These are phyloP conservation scores for Corylus americana DNA, from an alignment of 306 rosid species.

Conservation along the genomic window DNA sequence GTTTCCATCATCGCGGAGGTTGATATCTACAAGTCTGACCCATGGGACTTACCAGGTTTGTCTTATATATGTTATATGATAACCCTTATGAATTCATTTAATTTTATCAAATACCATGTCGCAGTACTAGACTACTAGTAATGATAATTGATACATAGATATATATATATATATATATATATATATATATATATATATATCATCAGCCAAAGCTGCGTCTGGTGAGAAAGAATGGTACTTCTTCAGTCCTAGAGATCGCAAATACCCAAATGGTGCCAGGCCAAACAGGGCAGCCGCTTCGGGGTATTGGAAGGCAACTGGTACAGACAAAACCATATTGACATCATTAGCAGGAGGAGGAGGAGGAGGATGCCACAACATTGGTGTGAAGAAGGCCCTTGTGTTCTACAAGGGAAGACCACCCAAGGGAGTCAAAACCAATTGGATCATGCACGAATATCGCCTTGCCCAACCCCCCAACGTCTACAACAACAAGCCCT, in stretches of 20 bases:
- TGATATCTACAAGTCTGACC: slow-evolving; percentile 58
- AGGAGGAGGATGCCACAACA: slow-evolving; percentile 27
- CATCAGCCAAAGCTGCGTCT: slow-evolving; percentile 51
- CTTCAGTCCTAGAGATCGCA: slow-evolving; percentile 61
- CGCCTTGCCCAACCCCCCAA: slow-evolving; percentile 40
- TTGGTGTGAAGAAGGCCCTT: slow-evolving; percentile 66
- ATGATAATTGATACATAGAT: background rate
- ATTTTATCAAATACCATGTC: background rate
- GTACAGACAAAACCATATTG: slow-evolving; percentile 52
- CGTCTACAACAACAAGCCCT: slow-evolving; percentile 19
- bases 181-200: background rate
- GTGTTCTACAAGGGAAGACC: slow-evolving; percentile 64
- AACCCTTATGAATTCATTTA: background rate
- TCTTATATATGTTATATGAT: background rate
- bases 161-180: background rate
- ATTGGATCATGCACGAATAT: slow-evolving; percentile 75
- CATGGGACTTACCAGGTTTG: slow-evolving; percentile 60
- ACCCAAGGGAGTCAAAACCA: slow-evolving; percentile 60
- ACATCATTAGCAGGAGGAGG: slow-evolving; percentile 6
- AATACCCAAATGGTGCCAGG: slow-evolving; percentile 66
- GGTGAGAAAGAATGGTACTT: slow-evolving; percentile 82
- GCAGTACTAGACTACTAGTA: background rate
- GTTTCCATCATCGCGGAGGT: slow-evolving; percentile 65
- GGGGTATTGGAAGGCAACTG: slow-evolving; percentile 76
- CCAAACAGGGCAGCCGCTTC: slow-evolving; percentile 75